Base-by-base conservation (phyloP, 345 rosid genomes). In the Citrus reticulata region DNA sequence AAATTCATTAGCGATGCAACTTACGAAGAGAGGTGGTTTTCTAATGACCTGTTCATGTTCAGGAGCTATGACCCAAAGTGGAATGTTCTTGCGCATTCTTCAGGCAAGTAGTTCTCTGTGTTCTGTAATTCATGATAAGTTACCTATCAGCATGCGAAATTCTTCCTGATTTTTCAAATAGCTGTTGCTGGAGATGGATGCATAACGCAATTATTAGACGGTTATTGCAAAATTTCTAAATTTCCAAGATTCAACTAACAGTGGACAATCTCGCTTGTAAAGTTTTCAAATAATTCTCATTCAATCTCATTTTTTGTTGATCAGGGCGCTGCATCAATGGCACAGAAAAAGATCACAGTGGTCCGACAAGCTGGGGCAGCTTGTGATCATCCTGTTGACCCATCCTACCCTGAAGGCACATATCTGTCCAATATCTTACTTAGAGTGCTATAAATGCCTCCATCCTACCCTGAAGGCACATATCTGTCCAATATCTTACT, bases 11-110 rank as follows among this genome's bases (percentile, higher is more conserved):
- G 97, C 98, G 9, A 89, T 93, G 97, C 85, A 86, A 82, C 71
- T 95, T 79, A 90, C 93, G 5, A 89, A 81, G 82, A 88, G 82
- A 80, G 98, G 95, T 4, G 97, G 99, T 68, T 91, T 95, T 80
- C 88, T 92, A 78, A 93, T 95, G 97, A 93, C 97, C 29, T 95
- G 97, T 65, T 93, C 98, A 19, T 93, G 97, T 85, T 95, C 98
- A 5, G 98, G 99, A 80, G 97, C 98, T 6, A 89, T 92, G 93
- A 92, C 99, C 14, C 95, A 89, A 81, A 95, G 98, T 51, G 94
- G 98, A 25, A 86, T 63, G 76, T 88, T 93, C 89, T 66, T 91
- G 83, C 88, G 85, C 14, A 79, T 87, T 79, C 97, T 91, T 49
- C 92, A 95, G 92, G 95, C 83, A 85, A 84, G 86, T 65, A 34